Evolutionary conservation across 108 stramenopile genomes (phyloP), one percentile per base, ranked within the genome.

Genomic region (Pseudonitzschia delicatissima): DNA sequence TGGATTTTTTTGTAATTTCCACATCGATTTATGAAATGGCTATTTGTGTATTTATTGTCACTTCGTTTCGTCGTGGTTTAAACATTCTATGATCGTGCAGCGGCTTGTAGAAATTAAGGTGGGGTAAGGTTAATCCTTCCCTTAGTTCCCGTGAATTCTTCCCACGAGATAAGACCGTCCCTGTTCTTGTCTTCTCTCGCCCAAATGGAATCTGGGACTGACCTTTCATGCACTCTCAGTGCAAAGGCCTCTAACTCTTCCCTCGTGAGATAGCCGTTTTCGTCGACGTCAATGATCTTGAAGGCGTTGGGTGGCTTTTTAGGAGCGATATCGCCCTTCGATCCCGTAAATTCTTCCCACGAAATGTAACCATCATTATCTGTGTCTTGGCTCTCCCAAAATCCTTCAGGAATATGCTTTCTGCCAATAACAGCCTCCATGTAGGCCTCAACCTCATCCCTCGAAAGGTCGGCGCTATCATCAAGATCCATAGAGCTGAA

Each of bases 261-360:
- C 45, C 36, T 50, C 13, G 23, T 23, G 5, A 76, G 23, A 20
- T 64, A 52, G 3, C 69, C 63, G 65, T 76, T 52, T 3, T 27
- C 37, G 57, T 76, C 40, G 51, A 61, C 27, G 70, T 76, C 74
- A 50, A 76, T 77, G 27, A 63, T 61, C 34, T 28, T 35, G 31
- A 77, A 80, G 21, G 69, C 48, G 28, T 80, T 77, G 5, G n/a
- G n/a, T n/a, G 79, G 79, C 15, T 29, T 40, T 0, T 72, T 65
- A 12, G 71, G 71, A 3, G 36, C 57, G 39, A 69, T 68, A 27
- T 25, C 39, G 15, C 74, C 74, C 42, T 76, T 76, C 1, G 74
- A 69, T 28, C 74, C 74, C 44, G 35, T n/a, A 42, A 76, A 76
- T 45, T 76, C 74, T 17, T 76, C 74, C 74, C 74, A 76, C n/a